Conservation (phyloP, 225 moss, liverwort and hornwort genomes). For the Anthoceros angustus region DNA sequence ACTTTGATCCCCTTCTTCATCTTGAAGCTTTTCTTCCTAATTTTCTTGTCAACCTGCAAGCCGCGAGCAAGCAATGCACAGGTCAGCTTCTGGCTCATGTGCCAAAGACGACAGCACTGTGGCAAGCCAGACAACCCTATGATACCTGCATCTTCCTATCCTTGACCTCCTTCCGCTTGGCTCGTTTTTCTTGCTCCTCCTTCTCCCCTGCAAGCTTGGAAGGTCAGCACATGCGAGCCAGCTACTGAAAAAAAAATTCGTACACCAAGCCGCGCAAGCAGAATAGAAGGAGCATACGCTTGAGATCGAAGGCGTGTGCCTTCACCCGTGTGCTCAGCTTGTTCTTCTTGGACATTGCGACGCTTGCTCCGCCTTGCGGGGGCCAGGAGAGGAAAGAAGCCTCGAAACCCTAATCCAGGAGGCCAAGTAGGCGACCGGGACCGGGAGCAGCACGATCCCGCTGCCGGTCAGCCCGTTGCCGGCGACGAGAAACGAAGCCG, state of each 20-base stretch:
- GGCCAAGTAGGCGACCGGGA: no score
- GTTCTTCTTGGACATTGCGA: slow-evolving; percentile 24
- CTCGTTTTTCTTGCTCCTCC: slow-evolving; percentile 15
- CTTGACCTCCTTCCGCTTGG: slow-evolving; percentile 11
- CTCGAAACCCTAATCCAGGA: no score
- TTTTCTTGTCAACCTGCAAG: neutral
- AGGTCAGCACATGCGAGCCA: neutral
- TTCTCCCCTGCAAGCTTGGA: slow-evolving; percentile 14
- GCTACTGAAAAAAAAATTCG: neutral
- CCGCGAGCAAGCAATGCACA: neutral
- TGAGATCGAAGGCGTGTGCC: slow-evolving; percentile 17
- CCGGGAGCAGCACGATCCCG: no score
- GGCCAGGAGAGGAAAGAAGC: no score
- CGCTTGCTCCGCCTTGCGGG: no score
- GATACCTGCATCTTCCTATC: slow-evolving; percentile 16
- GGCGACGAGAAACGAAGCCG: no score
- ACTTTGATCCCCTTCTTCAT: slow-evolving; percentile 17
- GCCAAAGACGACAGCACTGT: neutral
- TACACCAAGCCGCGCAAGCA: neutral
- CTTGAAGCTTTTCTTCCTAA: neutral
- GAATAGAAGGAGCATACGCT: slow-evolving; percentile 7
- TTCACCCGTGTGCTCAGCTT: slow-evolving; percentile 20
- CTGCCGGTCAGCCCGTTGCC: no score
- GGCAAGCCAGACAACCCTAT: neutral
- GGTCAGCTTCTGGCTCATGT: neutral